phyloP scores from a whole-genome alignment of 768 basidiomycete genomes.

The Rhodocollybia butyracea region DNA sequence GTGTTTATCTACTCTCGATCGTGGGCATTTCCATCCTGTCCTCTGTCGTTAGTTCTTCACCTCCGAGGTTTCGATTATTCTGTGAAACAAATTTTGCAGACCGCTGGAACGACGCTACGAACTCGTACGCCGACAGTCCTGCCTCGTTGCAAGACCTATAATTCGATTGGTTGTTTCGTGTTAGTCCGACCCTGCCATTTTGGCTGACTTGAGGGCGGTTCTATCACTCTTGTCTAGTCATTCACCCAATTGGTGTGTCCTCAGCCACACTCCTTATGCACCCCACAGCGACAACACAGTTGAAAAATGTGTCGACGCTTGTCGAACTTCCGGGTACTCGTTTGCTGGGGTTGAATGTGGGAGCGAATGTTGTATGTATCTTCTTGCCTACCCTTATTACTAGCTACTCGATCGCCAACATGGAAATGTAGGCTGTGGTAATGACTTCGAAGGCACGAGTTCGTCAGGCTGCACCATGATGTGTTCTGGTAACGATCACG shows the following conservation, averaged over 20 bases:
- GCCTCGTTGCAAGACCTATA: background rate
- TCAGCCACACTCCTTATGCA: background rate
- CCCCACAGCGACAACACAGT: slow-evolving; percentile 11
- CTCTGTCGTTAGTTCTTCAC: too few species aligned
- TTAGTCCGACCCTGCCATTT: background rate
- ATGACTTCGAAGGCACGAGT: background rate
- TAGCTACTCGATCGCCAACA: background rate
- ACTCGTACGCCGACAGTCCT: background rate
- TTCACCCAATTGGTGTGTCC: background rate
- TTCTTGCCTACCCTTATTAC: background rate
- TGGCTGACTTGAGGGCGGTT: background rate
- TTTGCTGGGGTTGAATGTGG: slow-evolving; percentile 20
- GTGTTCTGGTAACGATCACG: slow-evolving; percentile 16
- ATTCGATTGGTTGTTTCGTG: background rate
- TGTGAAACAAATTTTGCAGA: too few species aligned
- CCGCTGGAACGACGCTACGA: too few species aligned
- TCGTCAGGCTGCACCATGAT: slow-evolving; percentile 9
- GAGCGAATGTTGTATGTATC: slow-evolving; percentile 18
- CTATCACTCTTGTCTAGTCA: background rate
- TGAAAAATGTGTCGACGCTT: slow-evolving; percentile 17
- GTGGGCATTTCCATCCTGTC: too few species aligned
- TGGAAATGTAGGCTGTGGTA: background rate
- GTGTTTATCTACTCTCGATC: too few species aligned
- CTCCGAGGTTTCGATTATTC: too few species aligned
- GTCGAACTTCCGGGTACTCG: slow-evolving; percentile 11